Evolutionary conservation across 768 basidiomycete genomes (phyloP), one percentile per base, ranked within the genome.

Genomic region (Hortiboletus flavorubellus): DNA sequence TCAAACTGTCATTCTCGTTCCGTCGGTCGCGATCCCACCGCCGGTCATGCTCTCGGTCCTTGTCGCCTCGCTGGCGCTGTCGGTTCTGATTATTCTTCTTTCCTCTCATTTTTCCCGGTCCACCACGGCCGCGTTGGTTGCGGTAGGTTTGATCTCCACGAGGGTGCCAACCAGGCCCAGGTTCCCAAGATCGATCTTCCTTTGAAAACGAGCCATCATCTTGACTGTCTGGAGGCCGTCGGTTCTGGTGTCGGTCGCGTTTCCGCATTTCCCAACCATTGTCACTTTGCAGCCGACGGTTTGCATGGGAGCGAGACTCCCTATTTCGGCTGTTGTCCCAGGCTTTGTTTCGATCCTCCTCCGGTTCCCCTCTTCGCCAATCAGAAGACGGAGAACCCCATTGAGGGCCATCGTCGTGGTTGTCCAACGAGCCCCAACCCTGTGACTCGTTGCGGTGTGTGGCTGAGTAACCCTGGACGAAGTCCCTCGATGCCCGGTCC

Each of bases 101-200:
- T 18, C 68, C 68, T 45, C 68, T 76, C 49, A 66, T 71, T 58
- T 68, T 73, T 10, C 56, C 74, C 65, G 63, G 60, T 29, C 48
- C 79, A 69, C 77, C 74, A 49, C 74, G 75, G 37, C 63, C 60
- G 23, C 69, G 70, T 26, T 70, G 70, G 54, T 56, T 67, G 46
- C 78, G 76, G 51, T 81, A 70, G 30, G 64, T 59, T 21, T 73
- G 74, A 26, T 69, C 72, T 37, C 77, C 61, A 37, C 66, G 76
- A 48, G 80, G 67, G 55, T 84, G 79, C 87, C 87, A 89, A 6
- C 80, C 77, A 26, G 84, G 80, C 37, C 84, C 85, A 54, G 87
- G 87, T 60, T 87, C 86, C 87, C 87, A 89, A 54, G 82, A 73
- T 47, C 87, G 80, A 49, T 86, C 82, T 65, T 80, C 79, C 44